Base-by-base conservation (phyloP, 2,329 filamentous ascomycete species). In the Leptodontidium sp. region DNA sequence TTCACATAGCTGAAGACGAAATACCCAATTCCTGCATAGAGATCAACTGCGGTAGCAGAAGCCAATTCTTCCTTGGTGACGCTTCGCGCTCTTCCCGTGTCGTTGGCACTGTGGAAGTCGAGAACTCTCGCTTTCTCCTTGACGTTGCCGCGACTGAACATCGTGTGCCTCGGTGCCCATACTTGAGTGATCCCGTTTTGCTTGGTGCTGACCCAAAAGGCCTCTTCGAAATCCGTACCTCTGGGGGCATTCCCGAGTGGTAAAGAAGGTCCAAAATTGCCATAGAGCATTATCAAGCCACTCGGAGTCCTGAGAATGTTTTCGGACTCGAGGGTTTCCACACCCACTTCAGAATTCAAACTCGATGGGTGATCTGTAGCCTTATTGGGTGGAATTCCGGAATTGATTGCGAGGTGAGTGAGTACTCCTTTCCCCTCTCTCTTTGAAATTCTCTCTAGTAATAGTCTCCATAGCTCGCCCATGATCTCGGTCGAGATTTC, bases 21-120 rank as follows among this genome's bases (percentile, higher is more conserved):
- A 80, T 98, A 98, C 5, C 95, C 95, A 72, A 98, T 97, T 0
- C 95, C 95, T 0, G 92, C 93, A 81, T 97, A 98, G 69, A 98
- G 82, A 79, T 98, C 95, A 0, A 97, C 87, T 0, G 90, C 88
- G 0, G 52, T 61, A 15, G 65, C 65, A 15, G 57, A 50, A 21
- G 5, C 43, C 35, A 76, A 38, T 8, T 66, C 47, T 14, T 65
- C 53, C 26, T 68, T 68, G 5, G 47, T 52, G 49, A 73, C 64
- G 21, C 11, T 40, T 58, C 68, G 15, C 43, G 21, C 38, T 24
- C 12, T 9, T 15, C 21, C 21, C 11, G 1, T 7, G 50, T 24
- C n/a, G 11, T 69, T 45, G 29, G 50, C 68, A 21, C 65, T 64
- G 57, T 81, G 81, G 73, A 89, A 89, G 0, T 76, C 78, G 4